These are phyloP conservation scores for Daldinia grandis DNA, from an alignment of 495 filamentous ascomycete genomes.

Conservation along the genomic window DNA sequence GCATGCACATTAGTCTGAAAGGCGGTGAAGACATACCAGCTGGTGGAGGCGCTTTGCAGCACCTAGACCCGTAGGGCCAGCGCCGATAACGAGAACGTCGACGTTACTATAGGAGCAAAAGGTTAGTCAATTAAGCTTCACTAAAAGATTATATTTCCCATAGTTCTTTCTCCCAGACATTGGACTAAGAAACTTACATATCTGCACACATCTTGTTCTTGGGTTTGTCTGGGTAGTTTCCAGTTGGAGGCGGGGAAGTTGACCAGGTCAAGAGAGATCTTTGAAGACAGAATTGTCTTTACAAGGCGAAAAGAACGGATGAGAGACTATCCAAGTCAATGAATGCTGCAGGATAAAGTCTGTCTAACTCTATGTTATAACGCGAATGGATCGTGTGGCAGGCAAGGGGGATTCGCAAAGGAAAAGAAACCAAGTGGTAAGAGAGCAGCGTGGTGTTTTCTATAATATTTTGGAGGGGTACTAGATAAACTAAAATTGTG, in stretches of 20 bases:
- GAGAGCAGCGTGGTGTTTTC: slow-evolving; percentile 39
- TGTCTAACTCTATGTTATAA: slow-evolving; percentile 37
- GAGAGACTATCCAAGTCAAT: slow-evolving; percentile 43
- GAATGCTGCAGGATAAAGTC: slow-evolving; percentile 37
- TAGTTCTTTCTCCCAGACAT: not conserved
- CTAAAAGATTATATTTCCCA: not conserved
- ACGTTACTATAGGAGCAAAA: slow-evolving; percentile 68
- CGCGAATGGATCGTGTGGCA: slow-evolving; percentile 29
- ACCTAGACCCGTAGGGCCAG: slow-evolving; percentile 95
- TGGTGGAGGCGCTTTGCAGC: slow-evolving; percentile 98
- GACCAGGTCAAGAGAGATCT: slow-evolving; percentile 12
- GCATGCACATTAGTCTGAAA: slow-evolving; percentile 13
- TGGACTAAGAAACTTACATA: slow-evolving; percentile 42
- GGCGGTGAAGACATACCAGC: slow-evolving; percentile 69
- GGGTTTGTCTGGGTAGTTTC: slow-evolving; percentile 16
- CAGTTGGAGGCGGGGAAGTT: slow-evolving; percentile 27
- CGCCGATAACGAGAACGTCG: slow-evolving; percentile 98
- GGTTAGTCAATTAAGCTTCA: slow-evolving; percentile 39
- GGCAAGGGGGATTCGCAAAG: slow-evolving; percentile 21
- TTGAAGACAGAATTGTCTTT: slow-evolving; percentile 8
- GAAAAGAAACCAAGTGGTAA: slow-evolving; percentile 14
- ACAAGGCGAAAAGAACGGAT: slow-evolving; percentile 34
- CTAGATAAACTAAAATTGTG: slow-evolving; percentile 39
- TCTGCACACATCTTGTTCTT: slow-evolving; percentile 47
- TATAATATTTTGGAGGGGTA: slow-evolving; percentile 45